These are phyloP conservation scores for Heracleum sosnowskyi DNA, from an alignment of 129 eudicot genomes.

Conservation along the genomic window DNA sequence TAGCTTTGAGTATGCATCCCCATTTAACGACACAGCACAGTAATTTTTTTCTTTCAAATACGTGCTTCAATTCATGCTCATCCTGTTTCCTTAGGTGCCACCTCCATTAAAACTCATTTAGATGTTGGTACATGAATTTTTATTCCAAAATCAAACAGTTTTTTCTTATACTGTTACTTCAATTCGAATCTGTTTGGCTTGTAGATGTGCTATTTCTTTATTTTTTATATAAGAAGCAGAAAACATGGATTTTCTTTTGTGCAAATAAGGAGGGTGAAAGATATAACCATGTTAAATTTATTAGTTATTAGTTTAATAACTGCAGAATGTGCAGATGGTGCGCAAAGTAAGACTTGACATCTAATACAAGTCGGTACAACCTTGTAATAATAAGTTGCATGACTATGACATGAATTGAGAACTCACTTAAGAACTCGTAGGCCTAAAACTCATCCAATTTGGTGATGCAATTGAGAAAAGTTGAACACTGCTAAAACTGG, in stretches of 20 bases:
- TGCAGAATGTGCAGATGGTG: no score
- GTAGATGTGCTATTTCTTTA: no score
- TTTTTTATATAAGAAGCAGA: not conserved
- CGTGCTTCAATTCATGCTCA: not conserved
- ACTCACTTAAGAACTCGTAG: not conserved
- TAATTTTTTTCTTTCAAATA: not conserved
- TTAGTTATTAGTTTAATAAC: not conserved
- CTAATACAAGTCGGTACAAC: not conserved
- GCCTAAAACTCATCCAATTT: not conserved
- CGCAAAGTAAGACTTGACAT: not conserved
- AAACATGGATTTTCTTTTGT: not conserved
- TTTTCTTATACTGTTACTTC: not conserved
- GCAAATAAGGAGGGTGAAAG: not conserved
- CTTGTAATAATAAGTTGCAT: not conserved
- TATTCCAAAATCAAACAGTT: not conserved
- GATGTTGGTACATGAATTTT: not conserved
- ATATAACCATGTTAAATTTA: not conserved
- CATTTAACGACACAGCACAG: not conserved
- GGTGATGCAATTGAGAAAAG: not conserved
- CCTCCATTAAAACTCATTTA: no score
- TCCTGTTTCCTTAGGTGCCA: not conserved
- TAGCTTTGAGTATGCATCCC: not conserved
- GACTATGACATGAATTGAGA: not conserved
- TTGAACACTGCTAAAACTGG: not conserved
- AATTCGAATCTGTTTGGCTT: not conserved